These are phyloP conservation scores for Mucor irregularis DNA, from an alignment of 371 early-diverging fungal genomes.

Conservation along the genomic window DNA sequence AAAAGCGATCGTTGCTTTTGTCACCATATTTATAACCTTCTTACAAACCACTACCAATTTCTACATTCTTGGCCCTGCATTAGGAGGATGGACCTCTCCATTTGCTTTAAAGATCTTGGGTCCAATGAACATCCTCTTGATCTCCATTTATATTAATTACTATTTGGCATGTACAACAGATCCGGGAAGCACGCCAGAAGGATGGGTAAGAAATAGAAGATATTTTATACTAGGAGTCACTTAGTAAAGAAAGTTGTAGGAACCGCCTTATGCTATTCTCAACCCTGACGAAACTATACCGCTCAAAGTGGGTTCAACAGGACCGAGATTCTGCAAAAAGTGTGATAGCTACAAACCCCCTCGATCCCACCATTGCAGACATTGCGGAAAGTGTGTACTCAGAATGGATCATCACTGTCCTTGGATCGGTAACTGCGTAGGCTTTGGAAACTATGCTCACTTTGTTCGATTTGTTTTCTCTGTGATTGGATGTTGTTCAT, in stretches of 20 bases:
- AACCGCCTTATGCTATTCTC: constrained; percentile 16
- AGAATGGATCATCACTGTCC: constrained; percentile 94
- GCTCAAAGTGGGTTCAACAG: constrained; percentile 4
- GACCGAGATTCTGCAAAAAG: constrained; percentile 66
- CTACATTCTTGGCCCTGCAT: constrained; percentile 21
- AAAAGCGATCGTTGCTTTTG: constrained; percentile 16
- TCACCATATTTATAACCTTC: constrained; percentile 14
- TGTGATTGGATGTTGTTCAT: constrained; percentile 62
- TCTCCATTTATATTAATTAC: constrained; percentile 74
- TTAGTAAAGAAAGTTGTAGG: constrained; percentile 6
- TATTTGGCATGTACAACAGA: constrained; percentile 68
- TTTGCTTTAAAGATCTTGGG: constrained; percentile 37
- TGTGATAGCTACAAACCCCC: constrained; percentile 77
- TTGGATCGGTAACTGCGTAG: constrained; percentile 96
- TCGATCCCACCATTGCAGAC: constrained; percentile 74
- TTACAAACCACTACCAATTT: constrained; percentile 20
- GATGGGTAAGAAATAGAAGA: constrained; percentile 47
- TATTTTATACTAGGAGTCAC: too few species aligned
- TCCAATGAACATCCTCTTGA: constrained; percentile 60
- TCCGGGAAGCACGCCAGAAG: constrained; percentile 76
- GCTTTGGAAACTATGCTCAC: constrained; percentile 79
- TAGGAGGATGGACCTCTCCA: constrained; percentile 24
- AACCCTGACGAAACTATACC: neutral
- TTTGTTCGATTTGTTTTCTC: constrained; percentile 83
- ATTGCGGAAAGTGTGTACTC: constrained; percentile 74